These are phyloP conservation scores for Aspergillus incahuasiensis DNA, from an alignment of 495 filamentous ascomycete species.

Conservation along the genomic window DNA sequence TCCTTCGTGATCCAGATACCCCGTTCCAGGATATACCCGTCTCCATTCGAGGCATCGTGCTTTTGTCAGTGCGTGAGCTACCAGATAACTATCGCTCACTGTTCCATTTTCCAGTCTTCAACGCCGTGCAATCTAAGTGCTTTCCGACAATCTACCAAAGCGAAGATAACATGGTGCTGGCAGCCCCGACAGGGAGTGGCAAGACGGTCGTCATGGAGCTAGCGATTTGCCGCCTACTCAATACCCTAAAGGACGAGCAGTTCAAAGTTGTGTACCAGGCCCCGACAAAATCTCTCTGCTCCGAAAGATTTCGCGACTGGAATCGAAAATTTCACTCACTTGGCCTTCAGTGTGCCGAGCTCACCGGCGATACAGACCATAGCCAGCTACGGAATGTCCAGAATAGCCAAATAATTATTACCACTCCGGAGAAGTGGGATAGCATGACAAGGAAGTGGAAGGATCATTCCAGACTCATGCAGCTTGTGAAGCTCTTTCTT, in stretches of 20 bases:
- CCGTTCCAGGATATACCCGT: conserved; percentile 29
- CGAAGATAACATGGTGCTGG: conserved; percentile 80
- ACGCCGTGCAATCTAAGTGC: conserved; percentile 87
- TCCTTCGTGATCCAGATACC: neutral
- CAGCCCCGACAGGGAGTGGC: conserved; percentile 89
- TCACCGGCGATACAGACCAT: conserved; percentile 88
- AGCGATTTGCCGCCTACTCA: conserved; percentile 78
- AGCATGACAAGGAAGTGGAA: conserved; percentile 95
- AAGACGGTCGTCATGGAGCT: conserved; percentile 91
- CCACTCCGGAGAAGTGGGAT: conserved; percentile 98
- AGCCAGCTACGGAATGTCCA: conserved; percentile 69
- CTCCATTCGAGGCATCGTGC: conserved; percentile 61
- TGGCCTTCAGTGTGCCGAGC: conserved; percentile 71
- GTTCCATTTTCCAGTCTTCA: conserved; percentile 81
- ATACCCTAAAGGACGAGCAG: conserved; percentile 55
- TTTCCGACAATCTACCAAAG: conserved; percentile 67
- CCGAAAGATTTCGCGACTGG: conserved; percentile 83
- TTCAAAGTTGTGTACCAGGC: conserved; percentile 97
- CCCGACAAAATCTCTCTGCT: conserved; percentile 88
- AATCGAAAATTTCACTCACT: conserved; percentile 73
- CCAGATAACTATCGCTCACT: conserved; percentile 73
- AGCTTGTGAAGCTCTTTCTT: conserved; percentile 83
- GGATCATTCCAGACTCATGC: conserved; percentile 78
- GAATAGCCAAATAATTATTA: conserved; percentile 85
- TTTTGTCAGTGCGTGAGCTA: conserved; percentile 67